Evolutionary conservation across 805 yeast genomes (phyloP).

Genomic region (Metschnikowia reukaufii): DNA sequence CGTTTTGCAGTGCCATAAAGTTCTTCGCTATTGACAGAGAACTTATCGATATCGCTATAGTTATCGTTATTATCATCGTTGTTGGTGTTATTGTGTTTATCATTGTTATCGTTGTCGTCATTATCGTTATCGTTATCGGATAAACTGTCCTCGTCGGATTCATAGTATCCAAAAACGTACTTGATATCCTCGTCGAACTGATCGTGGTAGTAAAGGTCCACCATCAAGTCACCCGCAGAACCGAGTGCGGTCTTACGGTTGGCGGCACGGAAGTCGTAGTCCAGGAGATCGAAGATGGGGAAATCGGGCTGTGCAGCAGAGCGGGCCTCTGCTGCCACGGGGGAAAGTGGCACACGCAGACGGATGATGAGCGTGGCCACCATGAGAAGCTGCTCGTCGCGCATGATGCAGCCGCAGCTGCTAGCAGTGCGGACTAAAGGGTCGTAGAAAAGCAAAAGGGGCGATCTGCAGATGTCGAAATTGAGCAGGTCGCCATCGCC

Average conservation of each 20-base stretch:
- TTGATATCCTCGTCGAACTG: constrained; percentile 66
- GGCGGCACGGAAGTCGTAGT: constrained; percentile 9
- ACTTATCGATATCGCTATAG: constrained; percentile 9
- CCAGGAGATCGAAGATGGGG: constrained; percentile 17
- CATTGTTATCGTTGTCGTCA: constrained; percentile 9
- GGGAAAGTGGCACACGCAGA: constrained; percentile 23
- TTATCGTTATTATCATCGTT: too few relatives aligned
- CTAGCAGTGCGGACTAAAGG: constrained; percentile 61
- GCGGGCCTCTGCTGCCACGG: constrained; percentile 6
- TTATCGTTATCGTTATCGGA: constrained; percentile 8
- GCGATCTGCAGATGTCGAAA: constrained; percentile 61
- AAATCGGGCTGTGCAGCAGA: constrained; percentile 2
- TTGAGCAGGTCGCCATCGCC: constrained; percentile 15
- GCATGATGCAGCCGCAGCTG: constrained; percentile 58
- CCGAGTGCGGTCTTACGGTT: constrained; percentile 13
- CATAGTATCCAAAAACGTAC: constrained; percentile 57
- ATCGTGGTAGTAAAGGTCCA: constrained; percentile 60
- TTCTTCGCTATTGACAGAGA: constrained; percentile 11
- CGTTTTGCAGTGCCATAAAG: constrained; percentile 22
- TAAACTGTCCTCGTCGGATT: constrained; percentile 27
- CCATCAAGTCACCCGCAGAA: constrained; percentile 40
- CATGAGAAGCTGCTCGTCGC: constrained; percentile 58
- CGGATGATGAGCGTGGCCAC: constrained; percentile 47
- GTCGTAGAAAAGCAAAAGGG: constrained; percentile 59
- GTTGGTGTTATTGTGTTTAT: too few relatives aligned